Percentiles rank a stretch among this genome's conserved stretches.
Evolutionary conservation across 2,329 filamentous ascomycete genomes (phyloP).

Genomic region (Uncinocarpus reesii): DNA sequence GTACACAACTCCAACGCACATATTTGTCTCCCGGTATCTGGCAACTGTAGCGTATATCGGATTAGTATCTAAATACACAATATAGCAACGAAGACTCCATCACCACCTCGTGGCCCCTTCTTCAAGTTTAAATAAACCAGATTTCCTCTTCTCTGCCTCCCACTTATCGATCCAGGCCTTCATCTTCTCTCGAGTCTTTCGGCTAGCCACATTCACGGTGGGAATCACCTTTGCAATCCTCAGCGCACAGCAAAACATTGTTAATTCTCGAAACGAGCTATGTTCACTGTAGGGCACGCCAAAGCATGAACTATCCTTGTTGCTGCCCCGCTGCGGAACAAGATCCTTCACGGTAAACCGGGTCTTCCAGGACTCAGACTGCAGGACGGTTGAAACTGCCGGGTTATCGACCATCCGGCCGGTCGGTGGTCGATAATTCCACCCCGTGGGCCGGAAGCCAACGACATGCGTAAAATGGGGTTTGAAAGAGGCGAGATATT

Average conservation of each 20-base stretch:
- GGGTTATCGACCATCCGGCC: constrained; percentile 54
- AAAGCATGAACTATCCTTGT: constrained; percentile 72
- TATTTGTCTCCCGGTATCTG: too few relatives aligned
- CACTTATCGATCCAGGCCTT: constrained; percentile 56
- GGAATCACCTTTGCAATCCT: constrained; percentile 83
- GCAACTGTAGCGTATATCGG: too few relatives aligned
- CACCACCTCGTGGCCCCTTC: constrained; percentile 25
- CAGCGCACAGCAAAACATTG: constrained; percentile 81
- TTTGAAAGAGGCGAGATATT: constrained; percentile 72
- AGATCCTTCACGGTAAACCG: constrained; percentile 63
- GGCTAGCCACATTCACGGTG: constrained; percentile 74
- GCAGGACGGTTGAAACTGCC: constrained; percentile 53
- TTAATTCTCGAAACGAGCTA: constrained; percentile 85
- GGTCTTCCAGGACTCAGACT: constrained; percentile 62
- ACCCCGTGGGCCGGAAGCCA: constrained; percentile 84
- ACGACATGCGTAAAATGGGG: constrained; percentile 77
- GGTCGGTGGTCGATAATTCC: constrained; percentile 73
- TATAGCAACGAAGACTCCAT: background rate
- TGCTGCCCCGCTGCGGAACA: constrained; percentile 71
- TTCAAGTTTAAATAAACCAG: constrained; percentile 45
- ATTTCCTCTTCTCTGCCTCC: constrained; percentile 52
- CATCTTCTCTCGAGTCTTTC: constrained; percentile 55
- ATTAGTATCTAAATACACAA: too few relatives aligned
- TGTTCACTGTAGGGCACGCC: constrained; percentile 95
- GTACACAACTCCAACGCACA: too few relatives aligned